Conservation (phyloP, 768 basidiomycete species). For the Boletus rufocinnamomeus region DNA sequence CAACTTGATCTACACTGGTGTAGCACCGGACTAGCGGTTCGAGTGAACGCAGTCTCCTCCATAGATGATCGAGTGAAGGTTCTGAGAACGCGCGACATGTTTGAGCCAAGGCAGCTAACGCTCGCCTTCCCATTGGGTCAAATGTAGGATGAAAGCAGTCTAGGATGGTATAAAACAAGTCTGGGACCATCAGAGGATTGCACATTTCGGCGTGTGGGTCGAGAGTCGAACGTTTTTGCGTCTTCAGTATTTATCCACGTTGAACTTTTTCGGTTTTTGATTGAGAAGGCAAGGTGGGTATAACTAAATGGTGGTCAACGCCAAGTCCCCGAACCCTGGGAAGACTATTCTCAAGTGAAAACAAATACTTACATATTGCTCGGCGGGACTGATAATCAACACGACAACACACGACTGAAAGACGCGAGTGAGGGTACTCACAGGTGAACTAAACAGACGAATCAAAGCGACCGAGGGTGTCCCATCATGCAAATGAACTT, state of each 20-base stretch:
- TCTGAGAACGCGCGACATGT: conserved; percentile 14
- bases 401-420: too few relatives aligned
- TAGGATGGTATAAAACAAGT: conserved; percentile 10
- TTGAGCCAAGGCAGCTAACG: conserved; percentile 8
- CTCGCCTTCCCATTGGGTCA: not conserved
- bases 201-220: not conserved
- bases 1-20: not conserved
- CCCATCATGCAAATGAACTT: too few relatives aligned
- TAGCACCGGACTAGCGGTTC: conserved; percentile 17
- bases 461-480: too few relatives aligned
- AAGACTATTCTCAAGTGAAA: too few relatives aligned
- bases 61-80: conserved; percentile 14
- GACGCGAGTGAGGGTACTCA: too few relatives aligned
- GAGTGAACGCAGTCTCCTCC: conserved; percentile 12
- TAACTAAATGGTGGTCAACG: not conserved
- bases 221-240: not conserved
- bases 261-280: too few relatives aligned
- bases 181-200: conserved; percentile 3
- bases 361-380: too few relatives aligned
- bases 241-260: not conserved
- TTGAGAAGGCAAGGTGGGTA: not conserved
- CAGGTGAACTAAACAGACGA: too few relatives aligned
- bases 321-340: too few relatives aligned
- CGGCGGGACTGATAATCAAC: too few relatives aligned
- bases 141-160: conserved; percentile 1